These are phyloP conservation scores for Xylaria curta DNA, from an alignment of 495 filamentous ascomycete genomes.

Conservation along the genomic window DNA sequence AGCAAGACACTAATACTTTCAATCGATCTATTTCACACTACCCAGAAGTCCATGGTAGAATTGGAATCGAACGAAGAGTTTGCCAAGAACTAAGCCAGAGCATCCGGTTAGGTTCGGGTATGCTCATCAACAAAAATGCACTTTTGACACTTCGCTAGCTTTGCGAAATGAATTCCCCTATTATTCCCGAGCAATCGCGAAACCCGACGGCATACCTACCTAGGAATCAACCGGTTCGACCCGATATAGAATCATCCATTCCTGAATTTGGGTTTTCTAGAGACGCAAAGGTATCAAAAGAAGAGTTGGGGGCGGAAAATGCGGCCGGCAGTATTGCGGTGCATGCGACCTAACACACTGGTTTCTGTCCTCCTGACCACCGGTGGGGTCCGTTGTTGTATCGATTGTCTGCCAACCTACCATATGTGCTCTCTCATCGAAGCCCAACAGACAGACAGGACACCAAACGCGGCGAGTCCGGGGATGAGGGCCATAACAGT, in stretches of 20 bases:
- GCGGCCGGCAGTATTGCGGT: background rate
- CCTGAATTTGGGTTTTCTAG: background rate
- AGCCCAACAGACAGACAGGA: background rate
- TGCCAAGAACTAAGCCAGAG: background rate
- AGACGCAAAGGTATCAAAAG: background rate
- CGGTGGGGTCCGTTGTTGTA: background rate
- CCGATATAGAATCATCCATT: background rate
- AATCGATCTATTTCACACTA: background rate
- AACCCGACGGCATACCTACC: background rate
- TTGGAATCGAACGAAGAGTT: background rate
- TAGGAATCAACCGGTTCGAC: background rate
- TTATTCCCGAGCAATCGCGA: background rate
- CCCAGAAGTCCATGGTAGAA: background rate
- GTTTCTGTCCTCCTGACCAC: conserved; percentile 12
- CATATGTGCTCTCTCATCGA: background rate
- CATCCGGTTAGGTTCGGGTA: background rate
- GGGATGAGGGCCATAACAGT: background rate
- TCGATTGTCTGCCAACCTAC: background rate
- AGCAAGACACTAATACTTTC: background rate
- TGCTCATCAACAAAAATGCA: background rate
- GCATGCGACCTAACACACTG: background rate
- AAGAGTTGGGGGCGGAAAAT: conserved; percentile 7
- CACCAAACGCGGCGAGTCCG: conserved; percentile 14
- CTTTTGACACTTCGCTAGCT: background rate
- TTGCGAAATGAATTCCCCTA: background rate